phyloP scores from a whole-genome alignment of 495 filamentous ascomycete species.

The Lophiotrema nucula region DNA sequence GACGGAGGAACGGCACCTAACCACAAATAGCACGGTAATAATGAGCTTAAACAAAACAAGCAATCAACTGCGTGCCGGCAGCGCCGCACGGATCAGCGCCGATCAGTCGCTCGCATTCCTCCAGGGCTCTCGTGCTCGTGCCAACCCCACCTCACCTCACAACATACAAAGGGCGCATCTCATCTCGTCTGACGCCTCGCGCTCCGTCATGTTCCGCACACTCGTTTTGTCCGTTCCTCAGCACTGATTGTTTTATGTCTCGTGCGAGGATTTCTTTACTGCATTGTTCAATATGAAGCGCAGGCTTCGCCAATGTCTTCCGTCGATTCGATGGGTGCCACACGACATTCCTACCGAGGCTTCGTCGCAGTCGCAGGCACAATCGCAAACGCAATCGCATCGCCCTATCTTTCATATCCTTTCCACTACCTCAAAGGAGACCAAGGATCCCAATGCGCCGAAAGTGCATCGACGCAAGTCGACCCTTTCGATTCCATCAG shows the following conservation, averaged over 20 bases:
- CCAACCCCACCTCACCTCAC: not conserved
- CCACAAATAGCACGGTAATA: too few relatives aligned
- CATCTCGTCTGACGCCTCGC: not conserved
- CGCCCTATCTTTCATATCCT: not conserved
- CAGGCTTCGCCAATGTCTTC: conserved; percentile 15
- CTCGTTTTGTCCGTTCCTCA: not conserved
- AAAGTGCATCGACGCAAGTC: conserved; percentile 14
- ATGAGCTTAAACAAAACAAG: too few relatives aligned
- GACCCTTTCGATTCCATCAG: conserved; percentile 1
- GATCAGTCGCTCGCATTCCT: too few relatives aligned
- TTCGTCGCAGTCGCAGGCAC: not conserved
- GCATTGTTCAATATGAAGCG: conserved; percentile 4
- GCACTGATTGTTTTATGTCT: too few relatives aligned
- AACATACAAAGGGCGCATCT: not conserved
- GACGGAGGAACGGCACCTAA: not conserved
- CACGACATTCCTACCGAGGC: conserved; percentile 12
- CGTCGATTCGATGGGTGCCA: conserved; percentile 23
- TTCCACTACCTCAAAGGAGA: conserved; percentile 1
- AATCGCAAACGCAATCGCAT: not conserved
- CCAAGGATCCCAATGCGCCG: not conserved
- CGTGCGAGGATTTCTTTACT: too few relatives aligned
- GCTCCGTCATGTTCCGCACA: not conserved
- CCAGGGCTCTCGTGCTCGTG: not conserved
- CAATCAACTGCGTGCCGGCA: too few relatives aligned
- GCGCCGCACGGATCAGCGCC: too few relatives aligned